A percentile compares a stretch with the other conserved stretches of the same genome.
phyloP scores from a whole-genome alignment of 129 eudicot species.

The Tanacetum coccineum region DNA sequence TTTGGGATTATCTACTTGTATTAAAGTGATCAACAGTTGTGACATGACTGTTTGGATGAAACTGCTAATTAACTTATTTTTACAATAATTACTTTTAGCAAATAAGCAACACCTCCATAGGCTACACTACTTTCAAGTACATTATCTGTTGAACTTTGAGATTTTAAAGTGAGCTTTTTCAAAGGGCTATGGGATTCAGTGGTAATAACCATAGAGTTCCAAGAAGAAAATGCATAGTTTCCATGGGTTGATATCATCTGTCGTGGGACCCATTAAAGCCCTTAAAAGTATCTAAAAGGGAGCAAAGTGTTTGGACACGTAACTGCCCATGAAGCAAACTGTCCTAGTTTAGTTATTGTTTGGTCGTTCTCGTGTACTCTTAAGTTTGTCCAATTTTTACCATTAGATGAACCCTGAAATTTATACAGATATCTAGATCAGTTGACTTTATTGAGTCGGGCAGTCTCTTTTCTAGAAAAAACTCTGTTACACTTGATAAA shows the following conservation, averaged over 20 bases:
- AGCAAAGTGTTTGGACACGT: conserved; percentile 75
- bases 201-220: conserved; percentile 88
- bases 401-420: conserved; percentile 89
- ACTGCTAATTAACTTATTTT: too few relatives aligned
- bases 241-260: conserved; percentile 74
- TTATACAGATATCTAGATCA: neutral
- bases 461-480: conserved; percentile 10
- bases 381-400: conserved; percentile 78
- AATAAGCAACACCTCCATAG: too few relatives aligned
- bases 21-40: too few relatives aligned
- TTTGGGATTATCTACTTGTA: too few relatives aligned
- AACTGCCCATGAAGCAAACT: conserved; percentile 91
- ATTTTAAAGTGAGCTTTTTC: too few relatives aligned
- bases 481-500: neutral
- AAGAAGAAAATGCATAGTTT: conserved; percentile 79
- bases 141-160: too few relatives aligned
- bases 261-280: conserved; percentile 62
- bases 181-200: conserved; percentile 29
- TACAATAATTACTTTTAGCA: too few relatives aligned
- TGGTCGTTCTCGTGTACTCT: conserved; percentile 86
- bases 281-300: conserved; percentile 88
- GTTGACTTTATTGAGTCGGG: neutral
- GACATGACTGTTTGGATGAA: too few relatives aligned
- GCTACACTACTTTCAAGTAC: too few relatives aligned
- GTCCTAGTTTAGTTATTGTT: conserved; percentile 80